Percentiles rank a stretch among this genome's conserved stretches.
Evolutionary conservation across 805 yeast species (phyloP).

Genomic region (Suhomyces emberorum): DNA sequence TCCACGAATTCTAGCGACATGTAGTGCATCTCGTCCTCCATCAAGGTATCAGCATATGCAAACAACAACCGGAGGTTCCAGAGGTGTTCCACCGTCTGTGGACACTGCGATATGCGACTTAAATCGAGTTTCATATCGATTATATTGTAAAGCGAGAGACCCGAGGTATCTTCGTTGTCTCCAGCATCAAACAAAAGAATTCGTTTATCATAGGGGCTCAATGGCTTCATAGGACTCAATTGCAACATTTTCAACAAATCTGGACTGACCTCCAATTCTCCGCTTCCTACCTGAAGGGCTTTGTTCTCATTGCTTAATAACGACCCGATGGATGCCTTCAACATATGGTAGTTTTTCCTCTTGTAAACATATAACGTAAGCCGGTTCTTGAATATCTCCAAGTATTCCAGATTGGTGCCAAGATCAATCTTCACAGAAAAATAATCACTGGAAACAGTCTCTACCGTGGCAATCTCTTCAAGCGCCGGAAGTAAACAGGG

Average conservation of each 20-base stretch:
- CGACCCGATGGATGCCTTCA: constrained; percentile 30
- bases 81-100: constrained; percentile 49
- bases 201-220: constrained; percentile 28
- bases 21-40: constrained; percentile 39
- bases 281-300: constrained; percentile 23
- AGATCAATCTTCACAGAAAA: constrained; percentile 52
- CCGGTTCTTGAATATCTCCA: constrained; percentile 40
- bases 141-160: constrained; percentile 42
- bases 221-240: constrained; percentile 19
- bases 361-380: constrained; percentile 52
- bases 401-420: constrained; percentile 37
- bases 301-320: constrained; percentile 35
- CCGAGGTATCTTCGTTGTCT: constrained; percentile 18
- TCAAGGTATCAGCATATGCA: constrained; percentile 50
- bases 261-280: constrained; percentile 22
- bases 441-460: constrained; percentile 46
- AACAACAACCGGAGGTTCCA: constrained; percentile 63
- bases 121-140: constrained; percentile 58
- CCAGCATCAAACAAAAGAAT: constrained; percentile 26
- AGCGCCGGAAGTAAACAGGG: constrained; percentile 73
- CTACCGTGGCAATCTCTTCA: constrained; percentile 45
- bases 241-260: constrained; percentile 23
- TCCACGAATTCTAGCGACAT: constrained; percentile 53
- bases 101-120: constrained; percentile 37
- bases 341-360: constrained; percentile 38